Evolutionary conservation across 2,329 filamentous ascomycete genomes (phyloP).

Genomic region (Juglanconis sp.): DNA sequence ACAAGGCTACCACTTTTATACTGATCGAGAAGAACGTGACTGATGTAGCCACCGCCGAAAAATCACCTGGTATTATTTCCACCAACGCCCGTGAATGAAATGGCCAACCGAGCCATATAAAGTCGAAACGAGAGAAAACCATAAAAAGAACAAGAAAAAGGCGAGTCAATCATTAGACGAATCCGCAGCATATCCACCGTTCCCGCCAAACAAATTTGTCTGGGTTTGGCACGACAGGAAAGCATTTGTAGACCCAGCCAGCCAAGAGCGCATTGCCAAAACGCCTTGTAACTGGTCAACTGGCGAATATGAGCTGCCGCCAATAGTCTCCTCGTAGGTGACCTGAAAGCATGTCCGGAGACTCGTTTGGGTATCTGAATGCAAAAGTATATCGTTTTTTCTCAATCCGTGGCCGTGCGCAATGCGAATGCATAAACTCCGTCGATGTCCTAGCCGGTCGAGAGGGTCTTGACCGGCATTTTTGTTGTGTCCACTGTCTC

Average conservation of each 20-base stretch:
- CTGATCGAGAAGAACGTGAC: conserved; percentile 7
- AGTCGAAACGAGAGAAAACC: conserved; percentile 23
- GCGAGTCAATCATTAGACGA: conserved; percentile 12
- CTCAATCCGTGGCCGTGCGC: conserved; percentile 17
- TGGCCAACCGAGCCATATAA: conserved; percentile 16
- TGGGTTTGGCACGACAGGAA: not conserved
- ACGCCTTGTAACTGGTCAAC: not conserved
- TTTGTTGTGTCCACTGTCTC: not conserved
- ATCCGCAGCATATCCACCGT: conserved; percentile 7
- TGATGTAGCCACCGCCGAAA: conserved; percentile 12
- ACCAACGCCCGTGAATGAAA: conserved; percentile 16
- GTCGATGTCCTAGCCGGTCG: conserved; percentile 6
- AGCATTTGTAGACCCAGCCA: not conserved
- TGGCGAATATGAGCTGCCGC: not conserved
- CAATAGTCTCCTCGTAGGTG: not conserved
- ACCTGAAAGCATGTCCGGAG: not conserved
- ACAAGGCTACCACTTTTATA: not conserved
- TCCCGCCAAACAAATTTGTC: not conserved
- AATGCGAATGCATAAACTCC: conserved; percentile 16
- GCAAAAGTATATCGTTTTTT: conserved; percentile 18
- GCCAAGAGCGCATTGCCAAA: not conserved
- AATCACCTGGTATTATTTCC: conserved; percentile 17
- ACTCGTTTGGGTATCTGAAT: conserved; percentile 19
- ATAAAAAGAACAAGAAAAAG: conserved; percentile 19
- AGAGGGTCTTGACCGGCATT: not conserved